Percentiles rank a stretch among this genome's conserved stretches.
These are phyloP conservation scores for Artemisia tridentata DNA, from an alignment of 129 eudicot genomes.

Conservation along the genomic window DNA sequence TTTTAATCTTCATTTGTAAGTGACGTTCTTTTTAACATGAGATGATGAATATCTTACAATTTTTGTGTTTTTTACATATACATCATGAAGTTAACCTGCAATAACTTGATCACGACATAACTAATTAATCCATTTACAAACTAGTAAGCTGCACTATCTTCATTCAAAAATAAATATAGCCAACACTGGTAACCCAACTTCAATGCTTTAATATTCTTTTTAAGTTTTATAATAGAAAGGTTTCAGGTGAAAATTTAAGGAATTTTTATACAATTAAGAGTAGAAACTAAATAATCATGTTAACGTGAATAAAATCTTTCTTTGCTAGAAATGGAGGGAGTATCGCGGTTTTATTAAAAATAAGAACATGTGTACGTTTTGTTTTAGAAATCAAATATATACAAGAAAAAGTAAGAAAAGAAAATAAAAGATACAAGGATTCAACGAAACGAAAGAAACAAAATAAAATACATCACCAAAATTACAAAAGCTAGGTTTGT, in stretches of 20 bases:
- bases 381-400: too few relatives aligned
- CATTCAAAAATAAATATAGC: background rate
- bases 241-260: too few relatives aligned
- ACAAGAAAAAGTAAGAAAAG: background rate
- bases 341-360: too few relatives aligned
- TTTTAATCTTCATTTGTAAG: constrained; percentile 7
- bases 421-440: background rate
- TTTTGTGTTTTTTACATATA: background rate
- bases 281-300: too few relatives aligned
- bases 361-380: too few relatives aligned
- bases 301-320: too few relatives aligned
- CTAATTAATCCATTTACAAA: too few relatives aligned
- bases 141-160: too few relatives aligned
- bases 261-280: too few relatives aligned
- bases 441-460: background rate
- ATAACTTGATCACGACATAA: background rate
- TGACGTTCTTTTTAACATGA: constrained; percentile 2
- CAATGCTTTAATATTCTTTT: too few relatives aligned
- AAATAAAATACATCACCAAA: background rate
- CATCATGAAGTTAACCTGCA: background rate
- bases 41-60: constrained; percentile 11
- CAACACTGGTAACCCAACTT: background rate
- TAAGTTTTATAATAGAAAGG: too few relatives aligned
- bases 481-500: background rate
- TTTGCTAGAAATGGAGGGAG: too few relatives aligned